Percentiles rank a stretch among this genome's conserved stretches.
These are phyloP conservation scores for Gyromitra esculenta DNA, from an alignment of 2,329 filamentous ascomycete species.

Conservation along the genomic window DNA sequence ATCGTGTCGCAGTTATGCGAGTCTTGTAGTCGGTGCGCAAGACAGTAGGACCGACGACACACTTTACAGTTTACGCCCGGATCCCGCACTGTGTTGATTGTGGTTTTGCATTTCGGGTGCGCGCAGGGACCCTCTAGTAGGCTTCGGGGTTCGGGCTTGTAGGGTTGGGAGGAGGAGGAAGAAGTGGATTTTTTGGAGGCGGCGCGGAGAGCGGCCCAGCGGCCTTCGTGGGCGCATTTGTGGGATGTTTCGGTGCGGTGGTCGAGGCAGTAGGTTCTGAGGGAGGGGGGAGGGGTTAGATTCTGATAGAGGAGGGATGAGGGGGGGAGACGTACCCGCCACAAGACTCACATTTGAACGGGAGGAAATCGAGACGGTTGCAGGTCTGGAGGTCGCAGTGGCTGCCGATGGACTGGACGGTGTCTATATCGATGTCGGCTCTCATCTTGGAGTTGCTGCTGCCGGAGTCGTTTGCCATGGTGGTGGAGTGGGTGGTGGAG, in stretches of 20 bases:
- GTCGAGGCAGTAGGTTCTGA: slow-evolving; percentile 86
- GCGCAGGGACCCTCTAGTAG: slow-evolving; percentile 67
- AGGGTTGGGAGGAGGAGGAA: slow-evolving; percentile 55
- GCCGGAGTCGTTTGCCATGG: slow-evolving; percentile 35
- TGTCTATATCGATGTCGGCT: slow-evolving; percentile 75
- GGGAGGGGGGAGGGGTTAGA: not conserved
- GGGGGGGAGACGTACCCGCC: slow-evolving; percentile 62
- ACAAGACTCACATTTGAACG: slow-evolving; percentile 93
- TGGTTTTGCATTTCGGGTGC: slow-evolving; percentile 65
- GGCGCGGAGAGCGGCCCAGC: slow-evolving; percentile 68
- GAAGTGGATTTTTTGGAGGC: slow-evolving; percentile 55
- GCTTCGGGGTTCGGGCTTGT: slow-evolving; percentile 65
- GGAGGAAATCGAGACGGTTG: slow-evolving; percentile 94
- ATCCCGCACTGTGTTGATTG: slow-evolving; percentile 65
- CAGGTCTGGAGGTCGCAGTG: slow-evolving; percentile 94
- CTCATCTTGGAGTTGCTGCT: slow-evolving; percentile 65
- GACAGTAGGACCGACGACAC: slow-evolving; percentile 65
- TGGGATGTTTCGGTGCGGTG: slow-evolving; percentile 89
- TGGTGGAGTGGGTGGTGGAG: slow-evolving; percentile 58
- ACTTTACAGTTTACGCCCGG: slow-evolving; percentile 65
- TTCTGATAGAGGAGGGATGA: not conserved
- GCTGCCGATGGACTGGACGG: slow-evolving; percentile 84
- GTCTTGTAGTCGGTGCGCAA: slow-evolving; percentile 65
- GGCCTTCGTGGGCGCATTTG: slow-evolving; percentile 70
- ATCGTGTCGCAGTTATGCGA: slow-evolving; percentile 76